Base-by-base conservation (phyloP, 1,284 basidiomycete genomes). In the Puccinia coronata region DNA sequence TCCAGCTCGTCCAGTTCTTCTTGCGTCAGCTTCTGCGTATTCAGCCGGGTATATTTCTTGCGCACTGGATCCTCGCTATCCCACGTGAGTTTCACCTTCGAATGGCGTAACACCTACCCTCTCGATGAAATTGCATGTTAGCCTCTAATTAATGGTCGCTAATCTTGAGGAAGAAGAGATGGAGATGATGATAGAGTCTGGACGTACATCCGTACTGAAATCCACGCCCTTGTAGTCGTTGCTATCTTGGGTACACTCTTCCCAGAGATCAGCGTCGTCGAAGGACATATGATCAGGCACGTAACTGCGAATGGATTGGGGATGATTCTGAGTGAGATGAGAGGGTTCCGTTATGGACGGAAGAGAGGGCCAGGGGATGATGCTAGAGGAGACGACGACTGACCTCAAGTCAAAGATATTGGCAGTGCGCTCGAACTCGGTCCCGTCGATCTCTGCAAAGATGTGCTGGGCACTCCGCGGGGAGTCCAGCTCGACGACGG, bases 51-150 rank as follows among this genome's bases (percentile, higher is more conserved):
- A 67, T 97, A 84, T 81, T 91, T 91, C 82, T 89, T 90, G 25
- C 97, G 92, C 85, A 96, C 93, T 1, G 94, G 92, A 84, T 99
- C 96, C 86, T 99, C 97, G 83, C 96, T 94, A 85, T 99, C 97
- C 97, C 97, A 99, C 12, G 96, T 98, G 36, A 99, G 89, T 85
- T 94, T 96, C 83, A 99, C 96, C 88, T 95, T 96, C 18, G 97
- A 99, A 86, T 99, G 96, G 11, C 97, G 92, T n/a, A 99, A 90
- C 9, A 96, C 96, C 93, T 96, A 83, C n/a, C n/a, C n/a, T n/a
- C n/a, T n/a, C n/a, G n/a, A n/a, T n/a, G n/a, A n/a, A n/a, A n/a
- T n/a, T n/a, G n/a, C n/a, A 6, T 4, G 18, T 25, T 25, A 47
- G 8, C 18, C 63, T 18, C n/a, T n/a, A n/a, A n/a, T n/a, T n/a